Evolutionary conservation across 768 basidiomycete species (phyloP), one percentile per base, ranked within the genome.

Genomic region (Suillus decipiens): DNA sequence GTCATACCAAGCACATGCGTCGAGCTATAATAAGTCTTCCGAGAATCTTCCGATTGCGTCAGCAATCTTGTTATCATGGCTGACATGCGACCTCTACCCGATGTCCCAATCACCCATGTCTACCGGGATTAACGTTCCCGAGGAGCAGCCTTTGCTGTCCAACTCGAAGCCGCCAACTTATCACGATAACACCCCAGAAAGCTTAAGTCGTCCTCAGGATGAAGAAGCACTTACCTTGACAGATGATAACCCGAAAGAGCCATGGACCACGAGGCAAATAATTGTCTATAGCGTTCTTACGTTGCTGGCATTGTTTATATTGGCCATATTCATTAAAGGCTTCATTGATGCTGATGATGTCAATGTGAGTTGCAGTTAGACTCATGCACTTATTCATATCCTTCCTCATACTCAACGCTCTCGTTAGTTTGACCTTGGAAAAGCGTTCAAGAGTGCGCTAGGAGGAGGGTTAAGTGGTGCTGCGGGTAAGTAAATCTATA

Each of bases 401-500:
- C 31, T 81, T 86, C 53, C 85, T 87, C 67, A 61, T 83, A 74
- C 8, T 24, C 17, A 34, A n/a, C 37, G 45, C 24, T 11, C 41
- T 15, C 56, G 36, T 14, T 72, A 96, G 87, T 96, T 98, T 66
- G 95, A 99, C 73, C 77, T 92, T 12, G 77, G 78, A 37, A 83
- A 84, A 34, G 92, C 96, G 0, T 76, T 97, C 67, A 91, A 85
- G 79, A 85, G 81, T 51, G 96, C 96, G 4, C 81, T 92, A 0
- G 96, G 96, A 9, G 96, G 96, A 28, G 96, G 95, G 5, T 76
- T 96, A 56, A 94, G 90, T 67, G 96, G 95, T 54, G 93, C 94
- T 17, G 90, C 90, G 66, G 90, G 90, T 89, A 64, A 61, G 77
- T 63, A 6, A 48, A 4, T 45, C 14, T 5, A 60, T 14, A n/a